Evolutionary conservation across 371 early-diverging fungal genomes (phyloP), one percentile per base, ranked within the genome.

Genomic region (Conidiobolus incongruus): DNA sequence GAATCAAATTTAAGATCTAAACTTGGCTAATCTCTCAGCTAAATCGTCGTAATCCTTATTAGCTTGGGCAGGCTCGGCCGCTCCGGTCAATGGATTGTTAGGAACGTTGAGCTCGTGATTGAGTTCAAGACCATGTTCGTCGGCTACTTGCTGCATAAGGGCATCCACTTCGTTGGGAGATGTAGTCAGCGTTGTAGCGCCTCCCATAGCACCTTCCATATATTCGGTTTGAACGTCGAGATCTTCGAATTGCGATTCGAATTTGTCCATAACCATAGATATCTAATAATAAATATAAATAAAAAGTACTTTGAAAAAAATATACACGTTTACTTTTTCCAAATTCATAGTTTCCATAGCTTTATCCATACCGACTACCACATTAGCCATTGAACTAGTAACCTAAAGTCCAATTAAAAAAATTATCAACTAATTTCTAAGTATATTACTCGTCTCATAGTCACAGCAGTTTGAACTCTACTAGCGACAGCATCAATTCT

Each of bases 201-300:
- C 75, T 30, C 75, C 75, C 70, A 93, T 89, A 4, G 88, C 66
- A 23, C 65, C 70, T 53, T 91, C 90, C 90, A 93, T 88, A 55
- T 81, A 81, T 50, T 72, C 64, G 1, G 91, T 82, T 58, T 89
- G 86, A 20, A 91, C 85, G 58, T 93, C 90, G 35, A 93, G 54
- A 55, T 91, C 82, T 53, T 91, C 94, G 55, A 87, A 86, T 58
- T 88, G 90, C 5, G 59, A 57, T 54, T 93, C 91, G 53, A 93
- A 91, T 50, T 76, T 81, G 60, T 91, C 94, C 91, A 91, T 93
- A 30, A 90, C 76, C 66, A 72, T 53, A 1, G 88, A n/a, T n/a
- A n/a, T n/a, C n/a, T n/a, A n/a, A n/a, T n/a, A n/a, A n/a, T n/a
- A n/a, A n/a, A n/a, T n/a, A n/a, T n/a, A n/a, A n/a, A n/a, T n/a